Percentiles rank a stretch among this genome's conserved stretches.
Conservation (phyloP, 768 basidiomycete genomes). For the Pleurotus tuoliensis region DNA sequence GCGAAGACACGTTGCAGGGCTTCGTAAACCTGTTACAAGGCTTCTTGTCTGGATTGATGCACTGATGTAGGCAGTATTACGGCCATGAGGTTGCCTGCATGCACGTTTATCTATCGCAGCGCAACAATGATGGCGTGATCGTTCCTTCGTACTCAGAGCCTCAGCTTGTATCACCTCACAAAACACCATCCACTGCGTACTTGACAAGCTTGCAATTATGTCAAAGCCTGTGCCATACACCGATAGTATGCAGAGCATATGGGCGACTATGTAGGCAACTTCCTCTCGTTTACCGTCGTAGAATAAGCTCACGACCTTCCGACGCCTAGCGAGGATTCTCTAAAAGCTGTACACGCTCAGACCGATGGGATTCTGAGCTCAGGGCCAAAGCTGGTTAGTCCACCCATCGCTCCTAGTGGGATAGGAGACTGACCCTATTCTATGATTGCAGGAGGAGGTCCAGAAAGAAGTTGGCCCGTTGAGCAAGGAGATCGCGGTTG, state of each 20-base stretch:
- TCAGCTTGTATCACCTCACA: neutral
- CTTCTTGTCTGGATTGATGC: neutral
- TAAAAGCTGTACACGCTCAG: neutral
- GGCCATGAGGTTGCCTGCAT: constrained; percentile 6
- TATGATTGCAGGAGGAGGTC: neutral
- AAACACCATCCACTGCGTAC: neutral
- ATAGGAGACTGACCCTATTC: neutral
- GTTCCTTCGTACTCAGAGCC: neutral
- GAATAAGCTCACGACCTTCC: neutral
- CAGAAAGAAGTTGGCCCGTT: constrained; percentile 14
- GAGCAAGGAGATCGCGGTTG: constrained; percentile 8
- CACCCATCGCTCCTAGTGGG: no score
- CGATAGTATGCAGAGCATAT: neutral
- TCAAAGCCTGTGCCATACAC: neutral
- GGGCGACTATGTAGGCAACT: neutral
- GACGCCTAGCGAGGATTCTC: neutral
- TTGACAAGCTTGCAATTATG: neutral
- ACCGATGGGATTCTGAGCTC: neutral
- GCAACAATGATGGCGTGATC: neutral
- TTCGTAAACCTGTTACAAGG: neutral
- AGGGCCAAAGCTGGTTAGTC: neutral
- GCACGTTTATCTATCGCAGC: neutral
- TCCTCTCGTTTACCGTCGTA: neutral
- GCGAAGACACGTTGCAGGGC: no score
- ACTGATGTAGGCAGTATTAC: neutral